Evolutionary conservation across 1,284 basidiomycete genomes (phyloP).

Genomic region (Earliella scabrosa): DNA sequence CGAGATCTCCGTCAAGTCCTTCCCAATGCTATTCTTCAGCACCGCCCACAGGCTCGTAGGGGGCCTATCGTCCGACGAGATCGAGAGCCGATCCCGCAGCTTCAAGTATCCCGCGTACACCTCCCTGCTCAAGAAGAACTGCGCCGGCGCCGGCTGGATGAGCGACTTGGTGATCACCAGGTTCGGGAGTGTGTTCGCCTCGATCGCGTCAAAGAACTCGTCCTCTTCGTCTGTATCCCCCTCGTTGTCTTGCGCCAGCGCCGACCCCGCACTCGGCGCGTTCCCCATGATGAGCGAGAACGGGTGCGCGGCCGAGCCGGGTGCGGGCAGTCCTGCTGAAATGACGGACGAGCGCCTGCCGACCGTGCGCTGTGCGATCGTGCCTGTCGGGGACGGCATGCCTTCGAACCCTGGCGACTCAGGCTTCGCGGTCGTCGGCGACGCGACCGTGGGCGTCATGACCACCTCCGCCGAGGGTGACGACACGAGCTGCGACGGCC

Average conservation of each 20-base stretch:
- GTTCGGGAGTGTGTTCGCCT: constrained; percentile 78
- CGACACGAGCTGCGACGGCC: constrained; percentile 29
- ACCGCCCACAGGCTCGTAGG: constrained; percentile 95
- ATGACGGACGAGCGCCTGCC: constrained; percentile 11
- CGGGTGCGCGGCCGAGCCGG: constrained; percentile 1
- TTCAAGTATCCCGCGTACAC: constrained; percentile 75
- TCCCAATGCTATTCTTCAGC: constrained; percentile 95
- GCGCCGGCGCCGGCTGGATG: constrained; percentile 27
- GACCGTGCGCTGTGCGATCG: constrained; percentile 7
- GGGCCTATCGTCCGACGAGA: constrained; percentile 83
- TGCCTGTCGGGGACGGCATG: constrained; percentile 4
- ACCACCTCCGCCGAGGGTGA: constrained; percentile 9
- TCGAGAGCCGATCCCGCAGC: constrained; percentile 68
- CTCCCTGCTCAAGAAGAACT: constrained; percentile 44
- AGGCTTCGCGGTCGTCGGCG: background rate
- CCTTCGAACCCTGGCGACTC: background rate
- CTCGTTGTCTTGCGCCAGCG: constrained; percentile 40
- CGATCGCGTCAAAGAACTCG: constrained; percentile 98
- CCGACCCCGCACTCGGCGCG: constrained; percentile 1
- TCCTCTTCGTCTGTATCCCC: constrained; percentile 88
- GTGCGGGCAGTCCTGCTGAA: constrained; percentile 7
- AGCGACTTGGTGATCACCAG: constrained; percentile 72
- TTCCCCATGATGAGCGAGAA: constrained; percentile 24
- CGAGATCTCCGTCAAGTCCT: constrained; percentile 95
- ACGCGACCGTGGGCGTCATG: background rate